Percentiles rank a stretch among this genome's conserved stretches.
These are phyloP conservation scores for Stagonosporopsis rhizophila DNA, from an alignment of 2,329 filamentous ascomycete genomes.

Conservation along the genomic window DNA sequence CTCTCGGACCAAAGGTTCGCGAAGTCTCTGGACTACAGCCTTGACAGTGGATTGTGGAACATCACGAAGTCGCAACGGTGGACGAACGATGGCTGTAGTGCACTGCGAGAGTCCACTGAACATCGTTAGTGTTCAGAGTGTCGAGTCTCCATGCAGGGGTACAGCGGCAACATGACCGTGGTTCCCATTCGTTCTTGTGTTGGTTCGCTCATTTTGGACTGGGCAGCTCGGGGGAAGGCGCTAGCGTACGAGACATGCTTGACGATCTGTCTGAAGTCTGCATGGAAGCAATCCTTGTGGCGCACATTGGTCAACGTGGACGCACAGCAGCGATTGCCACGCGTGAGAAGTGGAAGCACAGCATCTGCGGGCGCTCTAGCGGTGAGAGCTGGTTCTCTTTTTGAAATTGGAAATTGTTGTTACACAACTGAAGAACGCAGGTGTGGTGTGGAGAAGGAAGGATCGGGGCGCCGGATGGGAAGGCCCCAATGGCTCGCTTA, in stretches of 20 bases:
- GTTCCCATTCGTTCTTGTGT: background rate
- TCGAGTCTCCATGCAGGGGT: background rate
- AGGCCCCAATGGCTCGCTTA: constrained; percentile 11
- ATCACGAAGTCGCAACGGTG: background rate
- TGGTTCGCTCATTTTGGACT: background rate
- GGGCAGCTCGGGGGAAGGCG: constrained; percentile 13
- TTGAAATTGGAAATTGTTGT: background rate
- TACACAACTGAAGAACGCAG: background rate
- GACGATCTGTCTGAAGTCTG: background rate
- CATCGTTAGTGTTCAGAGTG: background rate
- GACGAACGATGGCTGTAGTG: background rate
- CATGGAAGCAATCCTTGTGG: background rate
- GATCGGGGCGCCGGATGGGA: constrained; percentile 1
- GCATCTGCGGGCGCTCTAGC: constrained; percentile 11
- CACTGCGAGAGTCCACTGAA: background rate
- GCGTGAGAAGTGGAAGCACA: constrained; percentile 9
- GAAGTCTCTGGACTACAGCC: background rate
- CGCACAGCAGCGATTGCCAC: constrained; percentile 1
- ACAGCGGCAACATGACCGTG: background rate
- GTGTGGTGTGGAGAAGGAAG: constrained; percentile 1
- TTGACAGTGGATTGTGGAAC: background rate
- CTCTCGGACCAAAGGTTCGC: background rate
- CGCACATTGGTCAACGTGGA: constrained; percentile 2
- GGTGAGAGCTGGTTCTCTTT: constrained; percentile 6
- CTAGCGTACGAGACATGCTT: constrained; percentile 6